Base-by-base conservation (phyloP, 2,329 filamentous ascomycete genomes). In the Blastomyces gilchristii region DNA sequence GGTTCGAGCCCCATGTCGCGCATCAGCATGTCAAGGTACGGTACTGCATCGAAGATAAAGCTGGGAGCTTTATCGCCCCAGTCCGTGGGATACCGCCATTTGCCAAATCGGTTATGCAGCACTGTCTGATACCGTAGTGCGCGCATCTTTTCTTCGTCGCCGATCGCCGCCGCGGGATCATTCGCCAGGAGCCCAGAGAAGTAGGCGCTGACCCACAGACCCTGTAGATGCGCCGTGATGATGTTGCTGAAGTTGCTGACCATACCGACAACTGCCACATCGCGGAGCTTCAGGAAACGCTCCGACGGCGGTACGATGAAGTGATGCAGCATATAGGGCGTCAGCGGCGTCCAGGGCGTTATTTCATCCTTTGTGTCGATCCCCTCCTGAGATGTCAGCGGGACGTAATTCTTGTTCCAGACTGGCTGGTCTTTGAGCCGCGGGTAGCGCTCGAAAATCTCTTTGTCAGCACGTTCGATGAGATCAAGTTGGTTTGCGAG, bases 1-100 rank as follows among this genome's bases (percentile, higher is more conserved):
- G 76, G 76, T 22, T 80, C 75, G 62, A 91, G 72, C 0, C 84
- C 87, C 63, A 92, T 69, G 71, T 93, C 89, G 4, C 76, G 75
- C 64, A 89, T 71, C 70, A 93, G 72, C 69, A 87, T 69, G 72
- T 92, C 89, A 22, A 90, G 71, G 69, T 91, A 94, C 3, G 88
- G 88, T 62, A 93, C 72, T 0, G 82, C 82, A 72, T 94, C 90
- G 69, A 93, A 92, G 22, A 89, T 85, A 67, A 91, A 86, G 71
- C 90, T 88, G 0, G 75, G 74, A 1, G 63, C 60, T 12, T 75
- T 73, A 1, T 71, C 69, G 12, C 77, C 78, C 0, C 87, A 87
- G 69, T 84, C 86, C 0, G 57, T 59, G 1, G 72, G 74, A 68
- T 88, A 89, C 34, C 89, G 80, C 82, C 86, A 87, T 66, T 81